Percentiles rank a stretch among this genome's conserved stretches.
Conservation (phyloP, 192 early-diverging fungal species). For the Neocallimastix lanati region DNA sequence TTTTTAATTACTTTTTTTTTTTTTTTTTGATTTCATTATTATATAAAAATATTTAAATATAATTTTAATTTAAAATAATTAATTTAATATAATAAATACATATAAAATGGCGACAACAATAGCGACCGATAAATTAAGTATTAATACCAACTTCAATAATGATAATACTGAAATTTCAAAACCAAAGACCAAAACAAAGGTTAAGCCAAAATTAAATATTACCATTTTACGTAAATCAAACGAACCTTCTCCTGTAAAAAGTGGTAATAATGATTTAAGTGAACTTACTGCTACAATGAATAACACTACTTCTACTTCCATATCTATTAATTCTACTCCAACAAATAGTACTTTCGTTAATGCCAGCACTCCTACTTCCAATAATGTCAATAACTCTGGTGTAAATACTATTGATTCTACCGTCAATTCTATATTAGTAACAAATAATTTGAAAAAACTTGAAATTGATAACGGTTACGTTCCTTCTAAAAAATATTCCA, state of each 20-base stretch:
- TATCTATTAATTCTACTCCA: neutral
- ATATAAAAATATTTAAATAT: too few relatives aligned
- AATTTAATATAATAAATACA: too few relatives aligned
- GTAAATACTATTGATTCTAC: neutral
- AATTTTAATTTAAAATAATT: too few relatives aligned
- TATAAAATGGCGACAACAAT: too few relatives aligned
- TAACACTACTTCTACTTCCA: too few relatives aligned
- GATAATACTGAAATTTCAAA: too few relatives aligned
- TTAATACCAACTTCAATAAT: too few relatives aligned
- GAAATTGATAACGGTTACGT: neutral
- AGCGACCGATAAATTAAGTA: too few relatives aligned
- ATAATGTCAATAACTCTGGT: neutral
- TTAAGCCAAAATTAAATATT: neutral
- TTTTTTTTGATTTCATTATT: too few relatives aligned
- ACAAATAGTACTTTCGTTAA: neutral
- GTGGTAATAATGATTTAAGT: neutral
- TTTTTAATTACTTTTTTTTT: too few relatives aligned
- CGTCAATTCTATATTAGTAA: neutral
- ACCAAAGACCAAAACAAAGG: neutral
- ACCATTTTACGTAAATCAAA: neutral
- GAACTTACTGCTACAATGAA: neutral
- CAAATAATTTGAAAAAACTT: neutral
- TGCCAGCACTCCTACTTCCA: neutral
- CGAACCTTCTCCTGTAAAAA: neutral
- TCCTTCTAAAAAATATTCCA: neutral